Base-by-base conservation (phyloP, 2,329 filamentous ascomycete species). In the Purpureocillium lavendulum region DNA sequence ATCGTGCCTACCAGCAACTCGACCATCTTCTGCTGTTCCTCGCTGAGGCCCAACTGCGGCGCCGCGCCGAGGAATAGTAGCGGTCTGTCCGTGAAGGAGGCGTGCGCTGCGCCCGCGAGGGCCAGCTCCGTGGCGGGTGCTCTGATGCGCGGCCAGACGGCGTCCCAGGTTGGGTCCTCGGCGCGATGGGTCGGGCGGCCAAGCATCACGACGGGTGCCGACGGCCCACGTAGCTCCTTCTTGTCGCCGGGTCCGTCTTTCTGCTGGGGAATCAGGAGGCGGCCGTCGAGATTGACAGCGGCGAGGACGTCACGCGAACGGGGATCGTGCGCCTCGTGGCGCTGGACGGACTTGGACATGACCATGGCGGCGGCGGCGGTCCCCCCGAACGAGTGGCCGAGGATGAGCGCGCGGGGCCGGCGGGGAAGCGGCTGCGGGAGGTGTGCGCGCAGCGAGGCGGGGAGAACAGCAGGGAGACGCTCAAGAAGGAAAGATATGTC, bases 281-380 rank as follows among this genome's bases (percentile, higher is more conserved):
- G 41, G 5, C 68, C 68, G 43, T 71, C 67, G 8, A 70, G 21
- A 35, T 68, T 54, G 2, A 67, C 45, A 4, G 65, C 67, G 0
- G 54, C 64, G 0, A 45, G 40, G 39, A 69, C 53, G 21, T 5
- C 21, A n/a, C 21, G 21, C 21, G n/a, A n/a, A n/a, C n/a, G n/a
- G 21, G 21, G 21, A 10, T 26, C 21, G 21, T 26, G 21, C 10
- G 21, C 21, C n/a, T n/a, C n/a, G n/a, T n/a, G n/a, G n/a, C n/a
- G n/a, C n/a, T n/a, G n/a, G n/a, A n/a, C n/a, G n/a, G n/a, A n/a
- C n/a, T n/a, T n/a, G n/a, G n/a, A n/a, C n/a, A n/a, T n/a, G 21
- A 26, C 6, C 6, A 10, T 10, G 21, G 3, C 50, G 0, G 61
- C 61, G 0, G 65, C 51, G 1, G 60, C 55, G 2, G 65, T 59